Base-by-base conservation (phyloP, 164 flowering plant species). In the Vitis amurensis region DNA sequence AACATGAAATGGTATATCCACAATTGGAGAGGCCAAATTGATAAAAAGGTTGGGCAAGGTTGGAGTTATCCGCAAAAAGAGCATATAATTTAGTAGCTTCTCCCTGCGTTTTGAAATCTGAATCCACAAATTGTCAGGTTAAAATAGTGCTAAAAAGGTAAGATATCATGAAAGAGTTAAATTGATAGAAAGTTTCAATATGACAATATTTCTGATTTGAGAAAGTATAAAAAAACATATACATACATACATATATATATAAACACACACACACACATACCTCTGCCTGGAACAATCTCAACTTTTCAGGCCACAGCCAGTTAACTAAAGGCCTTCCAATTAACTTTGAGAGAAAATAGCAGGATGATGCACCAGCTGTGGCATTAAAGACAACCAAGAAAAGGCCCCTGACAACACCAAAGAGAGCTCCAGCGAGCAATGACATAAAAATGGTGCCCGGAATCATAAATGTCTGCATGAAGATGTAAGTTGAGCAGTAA, bases 381-480 rank as follows among this genome's bases (percentile, higher is more conserved):
- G 99, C 98, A 86, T 92, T 95, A 70, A 91, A 89, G 48, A 93
- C 93, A 49, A 95, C 98, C 75, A 95, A 81, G 65, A 87, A 23
- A 63, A 95, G 78, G 31, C 99, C 99, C 82, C 80, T 87, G 19
- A 88, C 48, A 19, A 88, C 96, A 60, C 98, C 99, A 82, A 92
- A 95, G 68, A 95, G 93, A 64, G 99, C 98, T 75, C 99, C 99
- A 83, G 97, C 99, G 17, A 95, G 84, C 81, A 95, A 76, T 19
- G 99, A 95, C 99, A 95, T 89, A 80, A 95, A 95, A 73, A 95
- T 90, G 56, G 99, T 95, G 44, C 99, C 99, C 58, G 99, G 97
- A 63, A 94, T 94, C 99, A 94, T 94, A 76, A 94, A 92, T n/a
- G 99, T 94, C 78, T 94, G 99, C 99, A 94, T 94, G 87, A 94